Evolutionary conservation across 306 rosid species (phyloP).

Genomic region (Sicyos edulis): DNA sequence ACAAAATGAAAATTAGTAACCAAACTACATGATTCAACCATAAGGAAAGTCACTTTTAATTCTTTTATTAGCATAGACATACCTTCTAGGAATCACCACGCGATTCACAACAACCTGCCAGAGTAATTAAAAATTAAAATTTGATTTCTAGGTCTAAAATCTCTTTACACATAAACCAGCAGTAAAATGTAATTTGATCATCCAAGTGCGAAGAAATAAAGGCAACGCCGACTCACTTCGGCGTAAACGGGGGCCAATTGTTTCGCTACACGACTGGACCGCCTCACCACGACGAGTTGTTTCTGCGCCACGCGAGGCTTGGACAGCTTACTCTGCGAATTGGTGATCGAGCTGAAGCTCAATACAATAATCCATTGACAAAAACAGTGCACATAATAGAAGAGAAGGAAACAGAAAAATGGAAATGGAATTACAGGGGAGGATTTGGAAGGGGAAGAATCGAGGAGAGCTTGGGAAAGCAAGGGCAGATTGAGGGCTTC

Average conservation of each 20-base stretch:
- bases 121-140: background rate
- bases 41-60: background rate
- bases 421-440: conserved; percentile 4
- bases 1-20: background rate
- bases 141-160: background rate
- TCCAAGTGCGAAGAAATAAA: background rate
- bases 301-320: conserved; percentile 39
- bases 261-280: conserved; percentile 67
- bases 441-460: conserved; percentile 39
- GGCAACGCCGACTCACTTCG: conserved; percentile 8
- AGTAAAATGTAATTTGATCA: background rate
- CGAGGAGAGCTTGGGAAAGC: conserved; percentile 51
- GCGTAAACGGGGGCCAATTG: conserved; percentile 56
- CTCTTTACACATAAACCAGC: background rate
- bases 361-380: background rate
- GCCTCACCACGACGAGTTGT: conserved; percentile 47
- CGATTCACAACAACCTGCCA: conserved; percentile 42
- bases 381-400: background rate
- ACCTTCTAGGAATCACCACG: conserved; percentile 49
- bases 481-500: conserved; percentile 62
- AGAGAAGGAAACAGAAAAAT: background rate
- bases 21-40: background rate
- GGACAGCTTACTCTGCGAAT: conserved; percentile 38
- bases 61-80: background rate
- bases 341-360: background rate